Evolutionary conservation across 768 basidiomycete species (phyloP), one percentile per base, ranked within the genome.

Genomic region (Trametes cingulata): DNA sequence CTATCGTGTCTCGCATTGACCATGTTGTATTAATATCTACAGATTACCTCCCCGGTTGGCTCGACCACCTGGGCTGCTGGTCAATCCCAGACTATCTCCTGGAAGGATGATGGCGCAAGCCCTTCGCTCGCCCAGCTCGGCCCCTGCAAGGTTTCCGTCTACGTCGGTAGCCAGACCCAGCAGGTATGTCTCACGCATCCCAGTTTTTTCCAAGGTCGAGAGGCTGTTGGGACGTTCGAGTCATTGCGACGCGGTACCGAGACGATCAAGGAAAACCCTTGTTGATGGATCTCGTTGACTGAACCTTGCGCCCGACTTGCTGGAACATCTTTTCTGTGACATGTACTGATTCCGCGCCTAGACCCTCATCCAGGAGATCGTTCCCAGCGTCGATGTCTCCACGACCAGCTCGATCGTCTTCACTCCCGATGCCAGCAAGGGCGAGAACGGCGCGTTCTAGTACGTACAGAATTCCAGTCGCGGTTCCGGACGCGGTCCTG

Each of bases 1-100:
- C 45, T 27, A 29, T 29, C 29, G 29, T 8, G 22, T 27, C n/a
- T 15, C 50, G 20, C 9, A n/a, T 20, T 25, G 3, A 48, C 45
- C 1, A 9, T 10, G 29, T 48, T 47, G 22, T 53, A n/a, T 22
- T 13, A 41, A 57, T 19, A 9, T 42, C 53, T 39, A 27, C 58
- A 91, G 90, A 72, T 85, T 14, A 92, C 87, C 14, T 54, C 68
- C 1, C 90, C 90, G 3, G 74, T 80, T 15, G 71, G 75, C 9
- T 39, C 75, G 0, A 78, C 82, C 12, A 73, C 67, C 7, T 82
- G 80, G 66, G 65, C 78, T 15, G 86, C 75, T 55, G 87, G 87
- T 6, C 74, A 83, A 63, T 55, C 61, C 10, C 75, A 77, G 14
- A 79, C 76, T 13, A 68, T 92, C 52, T 69, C 58, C 37, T 93